Evolutionary conservation across 768 basidiomycete species (phyloP).

Genomic region (Tephrocybe rancida): DNA sequence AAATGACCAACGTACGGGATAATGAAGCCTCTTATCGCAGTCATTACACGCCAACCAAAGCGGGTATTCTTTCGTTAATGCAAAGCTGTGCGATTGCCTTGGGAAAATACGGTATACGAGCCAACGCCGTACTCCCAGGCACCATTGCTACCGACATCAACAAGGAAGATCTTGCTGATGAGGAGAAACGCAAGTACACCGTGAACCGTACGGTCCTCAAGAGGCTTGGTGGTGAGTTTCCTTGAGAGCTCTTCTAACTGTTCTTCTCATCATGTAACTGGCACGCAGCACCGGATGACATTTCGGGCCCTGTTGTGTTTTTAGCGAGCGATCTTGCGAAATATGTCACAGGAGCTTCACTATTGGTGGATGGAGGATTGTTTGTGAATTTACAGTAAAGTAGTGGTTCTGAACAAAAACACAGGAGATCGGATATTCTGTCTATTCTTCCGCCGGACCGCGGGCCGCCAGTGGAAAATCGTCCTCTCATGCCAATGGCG

Average conservation of each 20-base stretch:
- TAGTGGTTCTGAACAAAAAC: no score
- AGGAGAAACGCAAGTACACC: constrained; percentile 62
- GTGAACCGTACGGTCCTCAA: constrained; percentile 66
- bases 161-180: constrained; percentile 68
- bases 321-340: constrained; percentile 70
- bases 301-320: constrained; percentile 76
- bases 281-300: constrained; percentile 58
- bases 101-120: constrained; percentile 76
- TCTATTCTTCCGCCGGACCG: constrained; percentile 5
- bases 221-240: constrained; percentile 60
- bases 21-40: constrained; percentile 25
- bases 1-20: background rate
- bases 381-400: constrained; percentile 72
- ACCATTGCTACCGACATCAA: constrained; percentile 82
- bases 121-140: constrained; percentile 72
- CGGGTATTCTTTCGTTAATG: constrained; percentile 77
- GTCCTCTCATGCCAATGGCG: background rate
- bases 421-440: background rate
- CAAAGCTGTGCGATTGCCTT: constrained; percentile 78
- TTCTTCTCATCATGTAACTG: background rate
- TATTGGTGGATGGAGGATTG: constrained; percentile 73
- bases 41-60: constrained; percentile 83
- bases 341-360: constrained; percentile 67
- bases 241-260: background rate
- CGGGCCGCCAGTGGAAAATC: constrained; percentile 3